Evolutionary conservation across 805 yeast genomes (phyloP), one percentile per base, ranked within the genome.

Genomic region (Yamadazyma ubonensis): DNA sequence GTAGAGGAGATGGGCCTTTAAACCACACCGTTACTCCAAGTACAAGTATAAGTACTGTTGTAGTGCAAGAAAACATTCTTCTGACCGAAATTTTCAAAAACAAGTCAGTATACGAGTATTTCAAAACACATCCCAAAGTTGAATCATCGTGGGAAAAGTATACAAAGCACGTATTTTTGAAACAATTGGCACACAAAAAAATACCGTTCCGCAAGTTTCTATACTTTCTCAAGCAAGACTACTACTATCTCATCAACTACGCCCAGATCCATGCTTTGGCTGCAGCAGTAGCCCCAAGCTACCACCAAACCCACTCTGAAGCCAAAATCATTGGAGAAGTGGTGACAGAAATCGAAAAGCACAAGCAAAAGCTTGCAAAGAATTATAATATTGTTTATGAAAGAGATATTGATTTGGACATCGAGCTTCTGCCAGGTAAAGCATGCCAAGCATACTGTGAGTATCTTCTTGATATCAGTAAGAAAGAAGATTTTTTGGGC

Each of bases 1-100:
- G 82, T 0, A 53, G 63, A 35, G 82, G 83, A 2, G 71, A 79
- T 52, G 95, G 95, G 0, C 95, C 96, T 1, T 63, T 88, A 39
- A 84, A 87, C 57, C 96, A 88, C 57, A 65, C 69, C 12, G 73
- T 65, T 39, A 60, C 61, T 3, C 65, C 66, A 2, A 52, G 46
- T 5, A 21, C 19, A 2, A 42, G 38, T 2, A 12, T 43, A 23
- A 14, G 21, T 6, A 42, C 50, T 1, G n/a, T 48, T 5, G 41
- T 16, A 12, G 16, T 37, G 12, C 29, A 48, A 9, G 22, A 12
- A 5, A 25, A 9, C n/a, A 14, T 22, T 11, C 14, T 35, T 23
- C 15, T 20, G 31, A 15, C 32, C 14, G 28, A 38, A 10, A 22
- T 49, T 8, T 18, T 36, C 14, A 23, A 26, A 4, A 18, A 41